phyloP scores from a whole-genome alignment of 2,329 filamentous ascomycete genomes.

The Verticillium longisporum region DNA sequence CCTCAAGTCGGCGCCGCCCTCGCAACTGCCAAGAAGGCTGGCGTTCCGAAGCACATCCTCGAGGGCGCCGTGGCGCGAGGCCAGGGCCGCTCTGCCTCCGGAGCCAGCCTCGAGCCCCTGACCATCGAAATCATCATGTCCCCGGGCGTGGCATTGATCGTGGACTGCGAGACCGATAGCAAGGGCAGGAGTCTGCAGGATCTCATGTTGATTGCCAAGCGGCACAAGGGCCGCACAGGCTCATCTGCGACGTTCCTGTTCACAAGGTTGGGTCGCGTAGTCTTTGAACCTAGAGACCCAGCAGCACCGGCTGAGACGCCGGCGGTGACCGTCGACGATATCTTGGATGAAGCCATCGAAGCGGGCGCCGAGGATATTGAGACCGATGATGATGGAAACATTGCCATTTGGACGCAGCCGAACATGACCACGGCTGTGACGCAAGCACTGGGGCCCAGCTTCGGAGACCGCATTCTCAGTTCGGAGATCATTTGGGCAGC shows the following conservation, averaged over 20 bases:
- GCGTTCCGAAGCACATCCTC: slow-evolving; percentile 77
- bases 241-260: slow-evolving; percentile 76
- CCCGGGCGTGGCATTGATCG: slow-evolving; percentile 67
- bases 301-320: slow-evolving; percentile 23
- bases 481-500: slow-evolving; percentile 81
- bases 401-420: slow-evolving; percentile 12
- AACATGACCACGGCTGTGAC: slow-evolving; percentile 10
- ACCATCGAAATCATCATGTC: slow-evolving; percentile 78
- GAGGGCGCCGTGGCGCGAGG: slow-evolving; percentile 83
- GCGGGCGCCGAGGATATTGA: slow-evolving; percentile 73
- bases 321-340: slow-evolving; percentile 54
- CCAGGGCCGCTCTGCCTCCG: slow-evolving; percentile 72
- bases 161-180: slow-evolving; percentile 82
- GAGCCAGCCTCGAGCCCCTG: slow-evolving; percentile 68
- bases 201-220: slow-evolving; percentile 64
- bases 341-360: slow-evolving; percentile 79
- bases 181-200: slow-evolving; percentile 69
- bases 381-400: slow-evolving; percentile 10
- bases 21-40: slow-evolving; percentile 72
- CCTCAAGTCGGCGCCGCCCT: slow-evolving; percentile 69
- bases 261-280: slow-evolving; percentile 67
- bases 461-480: slow-evolving; percentile 62
- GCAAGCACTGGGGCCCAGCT: slow-evolving; percentile 24
- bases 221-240: slow-evolving; percentile 60
- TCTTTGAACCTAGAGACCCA: slow-evolving; percentile 48